A percentile compares a stretch with the other conserved stretches of the same genome.
These are phyloP conservation scores for Mucor velutinosus DNA, from an alignment of 371 early-diverging fungal species.

Conservation along the genomic window DNA sequence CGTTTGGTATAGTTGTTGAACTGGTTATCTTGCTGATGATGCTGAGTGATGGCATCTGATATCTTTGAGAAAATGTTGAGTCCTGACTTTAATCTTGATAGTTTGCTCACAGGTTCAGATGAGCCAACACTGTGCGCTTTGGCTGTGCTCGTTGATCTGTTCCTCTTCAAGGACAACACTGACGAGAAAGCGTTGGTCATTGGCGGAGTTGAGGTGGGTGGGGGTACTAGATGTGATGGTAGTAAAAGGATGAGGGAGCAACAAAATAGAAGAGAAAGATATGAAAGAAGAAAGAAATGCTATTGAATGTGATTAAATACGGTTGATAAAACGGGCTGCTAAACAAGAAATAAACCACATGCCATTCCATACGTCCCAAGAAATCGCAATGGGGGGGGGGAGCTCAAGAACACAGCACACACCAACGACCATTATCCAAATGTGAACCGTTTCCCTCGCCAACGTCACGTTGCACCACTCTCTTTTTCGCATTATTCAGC, in stretches of 20 bases:
- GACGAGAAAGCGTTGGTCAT: conserved; percentile 28
- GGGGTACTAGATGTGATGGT: background rate
- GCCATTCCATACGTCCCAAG: conserved; percentile 6
- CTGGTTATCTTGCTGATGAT: conserved; percentile 5
- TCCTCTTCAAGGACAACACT: conserved; percentile 28
- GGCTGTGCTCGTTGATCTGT: conserved; percentile 25
- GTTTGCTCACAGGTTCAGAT: conserved; percentile 18
- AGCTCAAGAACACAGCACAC: no score
- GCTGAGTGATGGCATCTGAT: background rate
- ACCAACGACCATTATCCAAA: background rate
- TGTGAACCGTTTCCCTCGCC: background rate
- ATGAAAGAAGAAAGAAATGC: background rate
- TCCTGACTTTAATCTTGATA: conserved; percentile 30
- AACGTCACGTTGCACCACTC: conserved; percentile 6
- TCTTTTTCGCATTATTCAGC: background rate
- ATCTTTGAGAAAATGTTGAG: conserved; percentile 24
- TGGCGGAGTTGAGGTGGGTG: background rate
- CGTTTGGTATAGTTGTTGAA: conserved; percentile 2
- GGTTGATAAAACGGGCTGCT: conserved; percentile 12
- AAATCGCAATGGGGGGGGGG: background rate
- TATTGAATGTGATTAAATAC: background rate
- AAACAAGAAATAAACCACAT: background rate
- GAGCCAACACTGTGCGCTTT: conserved; percentile 6
- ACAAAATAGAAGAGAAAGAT: conserved; percentile 11
- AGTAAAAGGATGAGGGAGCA: background rate